phyloP scores from a whole-genome alignment of 2,329 filamentous ascomycete species.

The Blastomyces percursus region DNA sequence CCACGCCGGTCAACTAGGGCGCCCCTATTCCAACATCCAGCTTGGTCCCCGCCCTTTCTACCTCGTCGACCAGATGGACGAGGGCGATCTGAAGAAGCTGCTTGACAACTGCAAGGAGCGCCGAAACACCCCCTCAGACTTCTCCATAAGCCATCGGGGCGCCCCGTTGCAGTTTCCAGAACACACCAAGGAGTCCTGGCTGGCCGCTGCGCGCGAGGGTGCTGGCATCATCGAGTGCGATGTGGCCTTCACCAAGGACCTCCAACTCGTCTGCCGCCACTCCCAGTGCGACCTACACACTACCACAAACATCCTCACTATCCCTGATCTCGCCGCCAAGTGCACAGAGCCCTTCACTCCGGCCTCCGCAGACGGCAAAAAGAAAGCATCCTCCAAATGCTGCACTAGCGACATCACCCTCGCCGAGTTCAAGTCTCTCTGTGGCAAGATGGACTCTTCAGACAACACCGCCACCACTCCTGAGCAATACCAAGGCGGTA shows the following conservation, averaged over 20 bases:
- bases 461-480: constrained; percentile 49
- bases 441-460: constrained; percentile 59
- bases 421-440: constrained; percentile 55
- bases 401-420: constrained; percentile 62
- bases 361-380: constrained; percentile 35
- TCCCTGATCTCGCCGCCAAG: constrained; percentile 52
- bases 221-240: constrained; percentile 58
- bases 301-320: constrained; percentile 55
- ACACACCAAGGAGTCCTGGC: constrained; percentile 48
- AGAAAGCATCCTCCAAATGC: constrained; percentile 50
- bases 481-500: constrained; percentile 48
- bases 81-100: constrained; percentile 48
- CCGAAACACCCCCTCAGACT: constrained; percentile 42
- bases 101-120: constrained; percentile 49
- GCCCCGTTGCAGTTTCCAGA: constrained; percentile 54
- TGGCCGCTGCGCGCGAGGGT: constrained; percentile 56
- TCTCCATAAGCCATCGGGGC: constrained; percentile 53
- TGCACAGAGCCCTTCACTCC: constrained; percentile 53
- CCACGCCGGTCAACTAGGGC: not conserved
- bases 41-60: constrained; percentile 55
- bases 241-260: constrained; percentile 55
- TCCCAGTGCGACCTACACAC: constrained; percentile 57
- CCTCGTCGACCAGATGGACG: constrained; percentile 52
- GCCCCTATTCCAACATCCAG: constrained; percentile 34
- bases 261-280: constrained; percentile 57